These are phyloP conservation scores for Leccinum variicolor DNA, from an alignment of 768 basidiomycete genomes.

Conservation along the genomic window DNA sequence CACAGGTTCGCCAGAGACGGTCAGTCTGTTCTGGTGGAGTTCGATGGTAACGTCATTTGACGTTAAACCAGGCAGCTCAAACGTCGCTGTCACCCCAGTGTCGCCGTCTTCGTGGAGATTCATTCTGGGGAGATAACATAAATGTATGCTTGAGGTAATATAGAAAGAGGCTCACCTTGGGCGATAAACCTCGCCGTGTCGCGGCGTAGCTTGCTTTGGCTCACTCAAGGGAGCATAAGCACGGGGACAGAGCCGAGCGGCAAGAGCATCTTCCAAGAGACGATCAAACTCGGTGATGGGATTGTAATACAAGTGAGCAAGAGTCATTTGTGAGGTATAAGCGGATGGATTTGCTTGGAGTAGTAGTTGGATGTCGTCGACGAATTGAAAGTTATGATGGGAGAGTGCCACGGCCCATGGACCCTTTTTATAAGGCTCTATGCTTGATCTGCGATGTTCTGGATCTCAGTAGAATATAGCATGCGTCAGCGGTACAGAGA, in stretches of 20 bases:
- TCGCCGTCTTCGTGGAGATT: constrained; percentile 47
- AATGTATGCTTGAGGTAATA: no score
- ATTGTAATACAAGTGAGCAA: constrained; percentile 2
- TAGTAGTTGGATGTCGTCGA: neutral
- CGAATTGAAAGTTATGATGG: neutral
- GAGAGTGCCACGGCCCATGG: neutral
- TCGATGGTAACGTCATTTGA: constrained; percentile 48
- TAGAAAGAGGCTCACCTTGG: constrained; percentile 20
- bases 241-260: constrained; percentile 9
- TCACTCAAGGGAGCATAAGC: neutral
- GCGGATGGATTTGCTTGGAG: neutral
- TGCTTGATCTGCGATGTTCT: constrained; percentile 1
- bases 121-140: constrained; percentile 29
- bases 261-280: constrained; percentile 22
- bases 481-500: neutral
- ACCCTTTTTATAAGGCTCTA: constrained; percentile 4
- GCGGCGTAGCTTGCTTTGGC: neutral
- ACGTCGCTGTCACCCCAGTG: constrained; percentile 43
- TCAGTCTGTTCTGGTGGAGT: constrained; percentile 44
- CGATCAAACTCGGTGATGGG: constrained; percentile 3
- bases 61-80: constrained; percentile 54
- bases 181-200: neutral
- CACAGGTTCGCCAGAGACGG: constrained; percentile 43
- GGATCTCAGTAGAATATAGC: neutral
- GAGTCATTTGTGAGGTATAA: neutral